A percentile compares a stretch with the other conserved stretches of the same genome.
These are phyloP conservation scores for Auricularia auricula-judae DNA, from an alignment of 768 basidiomycete genomes.

Conservation along the genomic window DNA sequence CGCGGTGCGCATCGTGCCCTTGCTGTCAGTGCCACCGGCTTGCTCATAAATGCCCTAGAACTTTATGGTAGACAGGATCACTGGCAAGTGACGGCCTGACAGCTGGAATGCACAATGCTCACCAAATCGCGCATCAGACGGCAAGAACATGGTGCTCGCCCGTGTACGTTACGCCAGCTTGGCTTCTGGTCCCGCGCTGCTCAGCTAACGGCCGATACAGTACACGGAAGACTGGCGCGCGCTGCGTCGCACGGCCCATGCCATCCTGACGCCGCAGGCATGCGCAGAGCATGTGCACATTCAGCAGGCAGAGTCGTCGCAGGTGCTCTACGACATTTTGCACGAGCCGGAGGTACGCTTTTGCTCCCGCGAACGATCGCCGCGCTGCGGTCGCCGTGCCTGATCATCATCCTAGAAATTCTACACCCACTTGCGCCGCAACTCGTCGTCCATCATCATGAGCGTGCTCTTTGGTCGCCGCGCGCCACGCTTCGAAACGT, in stretches of 20 bases:
- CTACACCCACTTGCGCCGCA: conserved; percentile 20
- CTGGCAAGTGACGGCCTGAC: conserved; percentile 3
- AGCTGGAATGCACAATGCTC: not conserved
- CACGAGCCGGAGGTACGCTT: conserved; percentile 15
- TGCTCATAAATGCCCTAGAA: not conserved
- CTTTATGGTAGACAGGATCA: conserved; percentile 12
- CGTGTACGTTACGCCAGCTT: not conserved
- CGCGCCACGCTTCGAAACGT: conserved; percentile 16
- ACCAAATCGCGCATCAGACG: not conserved
- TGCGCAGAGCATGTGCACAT: conserved; percentile 13
- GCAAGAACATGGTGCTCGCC: conserved; percentile 10
- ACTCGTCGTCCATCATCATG: conserved; percentile 20
- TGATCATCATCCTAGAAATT: conserved; percentile 14
- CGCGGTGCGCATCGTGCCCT: not conserved
- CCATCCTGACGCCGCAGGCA: conserved; percentile 13
- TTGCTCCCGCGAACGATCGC: not conserved
- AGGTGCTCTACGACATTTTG: conserved; percentile 20
- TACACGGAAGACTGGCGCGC: conserved; percentile 8
- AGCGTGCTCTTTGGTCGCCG: conserved; percentile 23
- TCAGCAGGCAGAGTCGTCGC: conserved; percentile 20
- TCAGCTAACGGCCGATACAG: not conserved
- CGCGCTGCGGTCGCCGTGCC: not conserved
- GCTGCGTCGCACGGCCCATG: conserved; percentile 8
- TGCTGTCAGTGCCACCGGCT: not conserved
- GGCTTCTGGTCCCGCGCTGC: not conserved